phyloP scores from a whole-genome alignment of 208 protist species.

The Wallacemonas sp. region DNA sequence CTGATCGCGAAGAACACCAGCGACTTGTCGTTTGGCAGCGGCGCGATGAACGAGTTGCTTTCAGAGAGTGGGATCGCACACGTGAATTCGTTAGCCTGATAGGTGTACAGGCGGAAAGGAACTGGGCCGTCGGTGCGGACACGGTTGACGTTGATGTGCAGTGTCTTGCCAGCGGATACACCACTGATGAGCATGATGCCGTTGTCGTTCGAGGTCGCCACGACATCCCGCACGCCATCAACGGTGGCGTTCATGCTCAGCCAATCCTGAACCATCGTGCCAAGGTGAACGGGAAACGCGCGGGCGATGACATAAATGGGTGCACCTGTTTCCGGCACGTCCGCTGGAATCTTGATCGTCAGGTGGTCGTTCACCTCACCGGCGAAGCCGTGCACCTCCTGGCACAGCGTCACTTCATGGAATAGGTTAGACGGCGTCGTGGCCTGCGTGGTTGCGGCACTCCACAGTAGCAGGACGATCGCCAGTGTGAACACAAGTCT shows the following conservation, averaged over 20 bases:
- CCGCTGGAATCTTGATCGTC: slow-evolving; percentile 39
- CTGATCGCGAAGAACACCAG: slow-evolving; percentile 61
- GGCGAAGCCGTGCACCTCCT: slow-evolving; percentile 72
- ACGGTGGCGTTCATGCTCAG: slow-evolving; percentile 71
- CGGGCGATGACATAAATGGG: slow-evolving; percentile 63
- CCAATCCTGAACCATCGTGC: slow-evolving; percentile 35
- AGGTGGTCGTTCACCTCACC: slow-evolving; percentile 65
- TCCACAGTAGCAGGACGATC: neutral
- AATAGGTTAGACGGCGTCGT: neutral
- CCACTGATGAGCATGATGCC: slow-evolving; percentile 55
- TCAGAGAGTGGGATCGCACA: slow-evolving; percentile 68
- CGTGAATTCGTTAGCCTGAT: slow-evolving; percentile 61
- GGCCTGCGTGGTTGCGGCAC: neutral
- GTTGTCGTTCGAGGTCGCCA: slow-evolving; percentile 49
- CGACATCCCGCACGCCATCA: slow-evolving; percentile 30
- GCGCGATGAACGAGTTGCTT: slow-evolving; percentile 47
- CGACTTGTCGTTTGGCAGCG: slow-evolving; percentile 34
- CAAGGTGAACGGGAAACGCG: slow-evolving; percentile 41
- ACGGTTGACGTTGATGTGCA: slow-evolving; percentile 61
- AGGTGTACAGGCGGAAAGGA: slow-evolving; percentile 81
- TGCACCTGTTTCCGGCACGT: slow-evolving; percentile 31
- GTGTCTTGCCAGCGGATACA: slow-evolving; percentile 47
- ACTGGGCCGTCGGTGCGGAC: slow-evolving; percentile 52
- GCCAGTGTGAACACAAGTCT: neutral
- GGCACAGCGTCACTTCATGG: slow-evolving; percentile 41